Evolutionary conservation across 345 rosid species (phyloP).

Genomic region (Euphorbia lathyris): DNA sequence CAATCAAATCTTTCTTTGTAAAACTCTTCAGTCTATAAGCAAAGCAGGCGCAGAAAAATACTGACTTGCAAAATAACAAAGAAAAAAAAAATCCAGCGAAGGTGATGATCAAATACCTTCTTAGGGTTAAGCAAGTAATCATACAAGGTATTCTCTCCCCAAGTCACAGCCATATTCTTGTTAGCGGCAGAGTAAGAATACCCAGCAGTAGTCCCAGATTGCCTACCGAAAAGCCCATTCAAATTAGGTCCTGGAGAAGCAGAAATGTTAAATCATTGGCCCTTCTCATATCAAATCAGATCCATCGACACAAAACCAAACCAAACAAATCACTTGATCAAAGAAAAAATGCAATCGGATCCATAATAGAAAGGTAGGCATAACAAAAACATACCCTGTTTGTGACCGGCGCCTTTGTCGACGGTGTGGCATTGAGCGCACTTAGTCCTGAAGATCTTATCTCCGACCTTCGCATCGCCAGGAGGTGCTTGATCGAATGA

Average conservation of each 20-base stretch:
- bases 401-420: slow-evolving; percentile 94
- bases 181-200: slow-evolving; percentile 94
- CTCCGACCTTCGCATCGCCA: slow-evolving; percentile 65
- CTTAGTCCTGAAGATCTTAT: slow-evolving; percentile 86
- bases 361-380: background rate
- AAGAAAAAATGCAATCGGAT: background rate
- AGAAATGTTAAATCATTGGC: background rate
- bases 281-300: background rate
- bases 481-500: slow-evolving; percentile 83
- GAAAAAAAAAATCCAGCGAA: background rate
- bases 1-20: background rate
- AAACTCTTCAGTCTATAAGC: background rate
- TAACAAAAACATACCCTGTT: slow-evolving; percentile 52
- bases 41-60: background rate
- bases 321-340: background rate
- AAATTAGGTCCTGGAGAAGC: slow-evolving; percentile 70
- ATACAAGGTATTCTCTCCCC: slow-evolving; percentile 84
- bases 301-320: background rate
- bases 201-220: slow-evolving; percentile 76
- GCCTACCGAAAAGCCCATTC: slow-evolving; percentile 88
- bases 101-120: slow-evolving; percentile 43
- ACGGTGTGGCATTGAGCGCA: slow-evolving; percentile 91
- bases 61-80: too few relatives aligned
- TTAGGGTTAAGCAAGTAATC: slow-evolving; percentile 88
- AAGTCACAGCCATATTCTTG: slow-evolving; percentile 77